These are phyloP conservation scores for Aspergillus brunneoviolaceus DNA, from an alignment of 2,329 filamentous ascomycete genomes.

Conservation along the genomic window DNA sequence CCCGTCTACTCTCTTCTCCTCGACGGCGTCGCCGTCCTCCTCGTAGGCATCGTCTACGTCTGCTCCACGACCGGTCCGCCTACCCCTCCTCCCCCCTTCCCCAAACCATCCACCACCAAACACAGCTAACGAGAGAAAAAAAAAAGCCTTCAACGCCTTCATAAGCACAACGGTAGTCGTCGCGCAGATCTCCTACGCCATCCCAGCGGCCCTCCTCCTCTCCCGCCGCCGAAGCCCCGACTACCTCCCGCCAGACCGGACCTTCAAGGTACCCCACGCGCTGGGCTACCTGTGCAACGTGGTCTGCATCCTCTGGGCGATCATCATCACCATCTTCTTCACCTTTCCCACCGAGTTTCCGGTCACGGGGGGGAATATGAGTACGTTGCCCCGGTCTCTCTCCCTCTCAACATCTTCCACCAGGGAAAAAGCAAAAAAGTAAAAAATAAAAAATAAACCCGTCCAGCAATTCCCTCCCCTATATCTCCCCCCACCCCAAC, in stretches of 20 bases:
- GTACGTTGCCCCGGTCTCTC: constrained; percentile 11
- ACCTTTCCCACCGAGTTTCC: constrained; percentile 21
- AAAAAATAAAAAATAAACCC: too few species aligned
- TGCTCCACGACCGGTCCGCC: constrained; percentile 22
- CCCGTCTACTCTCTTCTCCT: constrained; percentile 20
- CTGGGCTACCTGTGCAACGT: constrained; percentile 20
- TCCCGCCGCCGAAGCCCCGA: constrained; percentile 10
- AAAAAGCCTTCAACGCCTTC: constrained; percentile 25
- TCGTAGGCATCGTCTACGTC: constrained; percentile 25
- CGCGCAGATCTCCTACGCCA: constrained; percentile 24
- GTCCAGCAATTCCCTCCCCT: too few species aligned
- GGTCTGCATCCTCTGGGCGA: constrained; percentile 19
- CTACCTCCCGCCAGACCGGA: constrained; percentile 18
- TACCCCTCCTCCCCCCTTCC: too few species aligned
- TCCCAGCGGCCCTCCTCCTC: constrained; percentile 21
- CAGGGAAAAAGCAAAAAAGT: too few species aligned
- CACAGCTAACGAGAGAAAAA: not conserved
- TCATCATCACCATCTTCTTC: constrained; percentile 23
- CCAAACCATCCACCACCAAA: not conserved
- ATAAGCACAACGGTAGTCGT: constrained; percentile 24
- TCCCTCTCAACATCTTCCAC: not conserved
- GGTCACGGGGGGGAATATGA: constrained; percentile 24
- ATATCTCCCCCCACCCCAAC: too few species aligned
- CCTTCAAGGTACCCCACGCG: constrained; percentile 15
- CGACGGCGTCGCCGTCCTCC: constrained; percentile 17